Evolutionary conservation across 2,329 filamentous ascomycete genomes (phyloP).

Genomic region (Penicillium decumbens): DNA sequence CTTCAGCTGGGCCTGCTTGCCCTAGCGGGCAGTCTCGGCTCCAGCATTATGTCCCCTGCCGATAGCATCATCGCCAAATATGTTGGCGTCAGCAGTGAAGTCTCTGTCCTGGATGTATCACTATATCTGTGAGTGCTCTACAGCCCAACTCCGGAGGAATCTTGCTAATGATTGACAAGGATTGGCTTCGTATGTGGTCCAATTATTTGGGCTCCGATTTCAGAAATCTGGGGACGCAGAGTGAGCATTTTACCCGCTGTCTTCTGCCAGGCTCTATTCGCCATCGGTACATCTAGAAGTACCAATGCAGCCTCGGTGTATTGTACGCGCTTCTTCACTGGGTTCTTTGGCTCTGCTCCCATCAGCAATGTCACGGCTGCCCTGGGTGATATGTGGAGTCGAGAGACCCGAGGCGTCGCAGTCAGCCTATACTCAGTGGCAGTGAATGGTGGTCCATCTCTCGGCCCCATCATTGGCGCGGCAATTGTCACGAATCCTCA

Average conservation of each 20-base stretch:
- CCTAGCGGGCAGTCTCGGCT: constrained; percentile 48
- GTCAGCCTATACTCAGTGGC: constrained; percentile 41
- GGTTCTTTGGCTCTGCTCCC: constrained; percentile 44
- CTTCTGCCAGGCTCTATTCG: constrained; percentile 43
- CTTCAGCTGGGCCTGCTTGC: constrained; percentile 50
- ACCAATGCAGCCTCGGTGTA: constrained; percentile 36
- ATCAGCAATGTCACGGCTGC: constrained; percentile 44
- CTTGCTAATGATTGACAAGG: constrained; percentile 1
- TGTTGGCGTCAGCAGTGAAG: constrained; percentile 42
- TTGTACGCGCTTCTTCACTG: constrained; percentile 44
- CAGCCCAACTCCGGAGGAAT: background rate
- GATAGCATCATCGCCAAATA: constrained; percentile 42
- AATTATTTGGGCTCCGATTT: constrained; percentile 41
- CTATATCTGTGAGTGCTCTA: constrained; percentile 34
- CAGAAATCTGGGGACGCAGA: constrained; percentile 46
- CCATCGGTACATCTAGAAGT: constrained; percentile 44
- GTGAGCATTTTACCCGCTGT: constrained; percentile 45
- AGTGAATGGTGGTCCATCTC: constrained; percentile 40
- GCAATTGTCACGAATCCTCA: constrained; percentile 32
- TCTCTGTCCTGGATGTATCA: constrained; percentile 45
- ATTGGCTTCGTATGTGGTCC: constrained; percentile 32
- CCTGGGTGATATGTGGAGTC: constrained; percentile 43
- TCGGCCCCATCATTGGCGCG: constrained; percentile 43
- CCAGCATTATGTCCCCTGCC: constrained; percentile 50
- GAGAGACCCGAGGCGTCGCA: constrained; percentile 37